Conservation (phyloP, 2,329 filamentous ascomycete genomes). For the Fusarium sublunatum region DNA sequence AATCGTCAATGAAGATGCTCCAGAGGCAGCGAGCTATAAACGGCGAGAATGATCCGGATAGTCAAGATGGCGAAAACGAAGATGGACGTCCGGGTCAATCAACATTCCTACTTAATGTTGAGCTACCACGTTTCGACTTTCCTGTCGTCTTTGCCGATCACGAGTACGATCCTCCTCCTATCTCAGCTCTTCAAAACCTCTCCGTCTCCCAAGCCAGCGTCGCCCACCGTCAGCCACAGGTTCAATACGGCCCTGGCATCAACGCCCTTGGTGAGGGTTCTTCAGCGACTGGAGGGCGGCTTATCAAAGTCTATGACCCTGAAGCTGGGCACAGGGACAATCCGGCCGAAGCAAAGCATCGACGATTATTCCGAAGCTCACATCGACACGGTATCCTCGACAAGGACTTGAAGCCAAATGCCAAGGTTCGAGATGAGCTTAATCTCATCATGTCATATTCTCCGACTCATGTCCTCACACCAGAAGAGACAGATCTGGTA, state of each 20-base stretch:
- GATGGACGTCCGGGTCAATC: constrained; percentile 62
- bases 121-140: constrained; percentile 94
- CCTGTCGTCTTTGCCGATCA: constrained; percentile 95
- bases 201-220: constrained; percentile 71
- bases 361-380: constrained; percentile 89
- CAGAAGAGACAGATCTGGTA: constrained; percentile 93
- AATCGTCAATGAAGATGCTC: constrained; percentile 69
- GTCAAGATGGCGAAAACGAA: constrained; percentile 49
- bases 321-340: constrained; percentile 92
- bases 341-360: constrained; percentile 93
- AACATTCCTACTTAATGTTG: constrained; percentile 86
- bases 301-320: constrained; percentile 92
- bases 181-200: constrained; percentile 76
- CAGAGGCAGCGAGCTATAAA: constrained; percentile 60
- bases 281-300: constrained; percentile 63
- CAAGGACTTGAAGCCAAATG: constrained; percentile 94
- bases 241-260: constrained; percentile 91
- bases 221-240: constrained; percentile 84
- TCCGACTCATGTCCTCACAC: constrained; percentile 85
- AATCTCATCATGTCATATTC: constrained; percentile 93
- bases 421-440: constrained; percentile 92
- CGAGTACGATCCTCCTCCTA: constrained; percentile 86
- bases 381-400: constrained; percentile 92
- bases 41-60: constrained; percentile 49
- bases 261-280: constrained; percentile 70